phyloP scores from a whole-genome alignment of 2,329 filamentous ascomycete genomes.

The Amauroascus niger region DNA sequence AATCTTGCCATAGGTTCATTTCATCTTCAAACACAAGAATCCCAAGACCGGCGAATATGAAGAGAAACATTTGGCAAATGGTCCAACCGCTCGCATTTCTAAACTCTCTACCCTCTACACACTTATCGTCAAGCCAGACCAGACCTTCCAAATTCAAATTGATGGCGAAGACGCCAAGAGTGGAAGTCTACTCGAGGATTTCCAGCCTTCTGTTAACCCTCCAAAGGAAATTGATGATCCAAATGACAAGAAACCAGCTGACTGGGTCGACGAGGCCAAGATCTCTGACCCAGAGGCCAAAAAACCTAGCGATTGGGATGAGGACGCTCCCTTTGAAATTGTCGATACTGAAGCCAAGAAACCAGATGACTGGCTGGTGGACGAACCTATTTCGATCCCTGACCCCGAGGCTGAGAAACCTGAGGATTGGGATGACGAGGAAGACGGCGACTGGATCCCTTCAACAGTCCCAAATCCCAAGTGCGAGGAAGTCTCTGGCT shows the following conservation, averaged over 20 bases:
- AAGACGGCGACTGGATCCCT: slow-evolving; percentile 94
- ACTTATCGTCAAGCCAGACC: slow-evolving; percentile 89
- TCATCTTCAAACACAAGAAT: slow-evolving; percentile 99
- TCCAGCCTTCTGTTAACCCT: slow-evolving; percentile 87
- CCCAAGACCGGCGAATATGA: slow-evolving; percentile 99
- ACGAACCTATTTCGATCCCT: slow-evolving; percentile 70
- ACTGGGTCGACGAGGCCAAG: slow-evolving; percentile 90
- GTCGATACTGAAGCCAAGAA: slow-evolving; percentile 83
- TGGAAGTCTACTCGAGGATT: slow-evolving; percentile 88
- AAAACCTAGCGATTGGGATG: slow-evolving; percentile 98
- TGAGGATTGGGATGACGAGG: slow-evolving; percentile 98
- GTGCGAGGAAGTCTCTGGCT: slow-evolving; percentile 86
- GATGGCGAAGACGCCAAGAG: slow-evolving; percentile 82
- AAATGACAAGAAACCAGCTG: slow-evolving; percentile 84
- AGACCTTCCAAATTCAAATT: slow-evolving; percentile 86
- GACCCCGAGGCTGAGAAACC: slow-evolving; percentile 96
- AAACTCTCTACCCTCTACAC: slow-evolving; percentile 96
- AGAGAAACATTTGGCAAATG: slow-evolving; percentile 91
- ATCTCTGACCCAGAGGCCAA: slow-evolving; percentile 85
- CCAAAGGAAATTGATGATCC: slow-evolving; percentile 87
- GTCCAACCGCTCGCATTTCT: slow-evolving; percentile 75
- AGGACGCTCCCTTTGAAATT: slow-evolving; percentile 94
- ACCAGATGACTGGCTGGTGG: slow-evolving; percentile 92
- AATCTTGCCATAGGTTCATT: slow-evolving; percentile 49
- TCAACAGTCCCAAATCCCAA: slow-evolving; percentile 91